Evolutionary conservation across 1,139 yeast genomes (phyloP).

Genomic region (Scheffersomyces illinoinensis): DNA sequence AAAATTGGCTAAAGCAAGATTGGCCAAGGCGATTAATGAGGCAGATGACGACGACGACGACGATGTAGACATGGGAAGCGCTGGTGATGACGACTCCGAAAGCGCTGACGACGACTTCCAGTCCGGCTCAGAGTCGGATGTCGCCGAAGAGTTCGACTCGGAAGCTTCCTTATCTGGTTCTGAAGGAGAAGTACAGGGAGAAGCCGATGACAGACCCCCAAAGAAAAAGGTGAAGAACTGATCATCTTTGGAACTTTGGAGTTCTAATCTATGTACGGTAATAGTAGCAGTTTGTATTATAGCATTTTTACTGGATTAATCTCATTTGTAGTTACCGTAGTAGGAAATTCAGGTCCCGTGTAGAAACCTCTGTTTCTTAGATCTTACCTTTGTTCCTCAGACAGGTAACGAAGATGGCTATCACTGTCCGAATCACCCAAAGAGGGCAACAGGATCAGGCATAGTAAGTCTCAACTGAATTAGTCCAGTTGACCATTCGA

Average conservation of each 20-base stretch:
- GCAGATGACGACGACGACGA: constrained; percentile 70
- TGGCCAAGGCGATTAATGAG: constrained; percentile 74
- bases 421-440: not conserved
- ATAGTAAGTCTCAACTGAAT: not conserved
- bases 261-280: not conserved
- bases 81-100: constrained; percentile 68
- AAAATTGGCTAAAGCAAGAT: constrained; percentile 77
- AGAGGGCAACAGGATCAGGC: not conserved
- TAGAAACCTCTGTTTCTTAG: not conserved
- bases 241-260: not conserved
- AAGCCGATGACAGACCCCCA: constrained; percentile 40
- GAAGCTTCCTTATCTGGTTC: constrained; percentile 53
- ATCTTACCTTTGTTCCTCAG: not conserved
- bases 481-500: not conserved
- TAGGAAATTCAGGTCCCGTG: constrained; percentile 1
- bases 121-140: constrained; percentile 64
- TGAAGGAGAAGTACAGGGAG: constrained; percentile 36
- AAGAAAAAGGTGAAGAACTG: constrained; percentile 45
- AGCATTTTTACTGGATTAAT: not conserved
- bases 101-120: constrained; percentile 70
- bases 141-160: constrained; percentile 87
- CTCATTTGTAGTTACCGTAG: not conserved
- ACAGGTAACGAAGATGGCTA: not conserved
- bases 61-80: constrained; percentile 73
- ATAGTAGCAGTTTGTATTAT: not conserved